phyloP scores from a whole-genome alignment of 306 rosid species.

The Biancaea sappan region DNA sequence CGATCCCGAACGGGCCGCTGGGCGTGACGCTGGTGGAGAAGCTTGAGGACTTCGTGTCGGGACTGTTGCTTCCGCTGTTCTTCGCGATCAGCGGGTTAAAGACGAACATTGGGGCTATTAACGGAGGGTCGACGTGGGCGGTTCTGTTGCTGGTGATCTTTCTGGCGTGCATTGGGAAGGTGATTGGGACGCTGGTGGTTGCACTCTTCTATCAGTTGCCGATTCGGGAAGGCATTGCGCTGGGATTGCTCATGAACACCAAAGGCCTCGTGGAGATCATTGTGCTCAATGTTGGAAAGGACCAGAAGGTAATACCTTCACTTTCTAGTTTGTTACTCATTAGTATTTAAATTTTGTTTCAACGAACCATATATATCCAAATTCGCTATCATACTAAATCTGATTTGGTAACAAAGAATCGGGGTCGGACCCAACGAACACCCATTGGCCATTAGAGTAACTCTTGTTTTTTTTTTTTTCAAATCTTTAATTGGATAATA shows the following conservation, averaged over 20 bases:
- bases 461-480: too few species aligned
- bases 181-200: constrained; percentile 66
- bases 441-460: too few species aligned
- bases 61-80: constrained; percentile 89
- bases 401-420: too few species aligned
- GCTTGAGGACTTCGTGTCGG: constrained; percentile 95
- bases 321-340: too few species aligned
- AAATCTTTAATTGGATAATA: too few species aligned
- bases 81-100: constrained; percentile 88
- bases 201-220: constrained; percentile 65
- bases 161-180: constrained; percentile 71
- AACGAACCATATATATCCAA: too few species aligned
- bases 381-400: too few species aligned
- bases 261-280: constrained; percentile 92
- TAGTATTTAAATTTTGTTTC: too few species aligned
- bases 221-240: constrained; percentile 64
- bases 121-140: constrained; percentile 52
- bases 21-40: constrained; percentile 84
- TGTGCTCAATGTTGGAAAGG: constrained; percentile 86
- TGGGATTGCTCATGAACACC: constrained; percentile 92
- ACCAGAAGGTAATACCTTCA: constrained; percentile 78
- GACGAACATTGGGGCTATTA: constrained; percentile 52
- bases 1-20: constrained; percentile 89
- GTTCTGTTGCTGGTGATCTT: constrained; percentile 53
- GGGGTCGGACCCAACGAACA: too few species aligned